These are phyloP conservation scores for Lachnellula arida DNA, from an alignment of 2,329 filamentous ascomycete species.

Conservation along the genomic window DNA sequence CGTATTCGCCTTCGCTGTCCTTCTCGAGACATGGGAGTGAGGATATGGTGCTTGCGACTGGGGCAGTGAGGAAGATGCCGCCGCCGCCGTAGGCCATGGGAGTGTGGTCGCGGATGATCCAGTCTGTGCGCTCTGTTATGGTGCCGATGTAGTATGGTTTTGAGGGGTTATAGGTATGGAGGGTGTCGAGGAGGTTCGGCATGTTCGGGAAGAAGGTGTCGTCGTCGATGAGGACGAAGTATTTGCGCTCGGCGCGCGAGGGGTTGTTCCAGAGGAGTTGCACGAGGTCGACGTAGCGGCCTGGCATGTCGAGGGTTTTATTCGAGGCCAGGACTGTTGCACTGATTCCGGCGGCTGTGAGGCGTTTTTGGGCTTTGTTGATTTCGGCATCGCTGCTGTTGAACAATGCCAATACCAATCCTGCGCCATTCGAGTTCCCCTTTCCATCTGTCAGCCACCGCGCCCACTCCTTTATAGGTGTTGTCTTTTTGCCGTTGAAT, in stretches of 20 bases:
- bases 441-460: constrained; percentile 56
- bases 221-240: constrained; percentile 31
- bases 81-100: constrained; percentile 31
- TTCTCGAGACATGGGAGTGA: constrained; percentile 25
- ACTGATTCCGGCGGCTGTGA: constrained; percentile 48
- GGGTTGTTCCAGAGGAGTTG: constrained; percentile 50
- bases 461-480: constrained; percentile 53
- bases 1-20: constrained; percentile 18
- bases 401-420: constrained; percentile 50
- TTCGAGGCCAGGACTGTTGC: constrained; percentile 53
- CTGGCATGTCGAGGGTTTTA: constrained; percentile 51
- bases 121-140: constrained; percentile 30
- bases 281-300: constrained; percentile 52
- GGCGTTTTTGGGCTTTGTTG: constrained; percentile 41
- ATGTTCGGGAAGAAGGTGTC: constrained; percentile 32
- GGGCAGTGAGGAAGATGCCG: constrained; percentile 29
- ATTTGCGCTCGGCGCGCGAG: constrained; percentile 21
- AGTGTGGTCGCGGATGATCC: constrained; percentile 22
- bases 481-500: constrained; percentile 47
- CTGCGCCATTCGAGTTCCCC: constrained; percentile 52
- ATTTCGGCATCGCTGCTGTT: constrained; percentile 49
- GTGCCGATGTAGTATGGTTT: constrained; percentile 31
- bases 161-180: constrained; percentile 29
- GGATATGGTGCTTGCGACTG: constrained; percentile 20
- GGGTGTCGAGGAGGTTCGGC: constrained; percentile 25